A percentile compares a stretch with the other conserved stretches of the same genome.
These are phyloP conservation scores for Emergomyces orientalis DNA, from an alignment of 2,329 filamentous ascomycete genomes.

Conservation along the genomic window DNA sequence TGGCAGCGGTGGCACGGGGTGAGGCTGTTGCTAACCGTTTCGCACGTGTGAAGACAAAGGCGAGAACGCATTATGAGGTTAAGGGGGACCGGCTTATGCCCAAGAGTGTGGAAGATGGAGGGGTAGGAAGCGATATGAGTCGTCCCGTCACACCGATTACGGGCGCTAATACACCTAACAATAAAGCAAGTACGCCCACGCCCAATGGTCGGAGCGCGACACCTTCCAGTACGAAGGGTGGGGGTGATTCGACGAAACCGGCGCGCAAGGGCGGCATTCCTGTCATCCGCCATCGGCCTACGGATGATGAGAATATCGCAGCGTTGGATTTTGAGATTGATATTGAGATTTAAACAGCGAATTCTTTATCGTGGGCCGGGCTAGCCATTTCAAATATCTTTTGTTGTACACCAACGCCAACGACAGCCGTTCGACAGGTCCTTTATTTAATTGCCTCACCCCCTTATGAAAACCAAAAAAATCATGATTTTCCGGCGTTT, in stretches of 20 bases:
- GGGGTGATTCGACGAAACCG: constrained; percentile 27
- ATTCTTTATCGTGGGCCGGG: not conserved
- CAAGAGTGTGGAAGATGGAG: constrained; percentile 21
- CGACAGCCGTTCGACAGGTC: not conserved
- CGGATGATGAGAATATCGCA: constrained; percentile 89
- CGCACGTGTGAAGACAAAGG: constrained; percentile 55
- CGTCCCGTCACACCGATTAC: constrained; percentile 42
- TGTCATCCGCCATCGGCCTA: constrained; percentile 65
- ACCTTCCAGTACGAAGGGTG: constrained; percentile 15
- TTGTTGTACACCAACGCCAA: not conserved
- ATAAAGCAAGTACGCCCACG: constrained; percentile 45
- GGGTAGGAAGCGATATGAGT: constrained; percentile 30
- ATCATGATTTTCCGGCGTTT: not conserved
- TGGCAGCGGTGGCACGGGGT: constrained; percentile 53
- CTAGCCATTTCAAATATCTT: not conserved
- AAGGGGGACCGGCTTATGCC: constrained; percentile 38
- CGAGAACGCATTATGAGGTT: constrained; percentile 59
- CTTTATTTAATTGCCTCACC: not conserved
- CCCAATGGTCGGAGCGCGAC: constrained; percentile 39
- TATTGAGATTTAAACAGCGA: constrained; percentile 57
- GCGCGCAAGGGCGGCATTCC: constrained; percentile 45
- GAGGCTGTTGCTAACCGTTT: constrained; percentile 48
- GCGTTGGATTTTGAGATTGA: constrained; percentile 85
- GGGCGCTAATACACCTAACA: constrained; percentile 46
- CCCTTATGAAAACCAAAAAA: not conserved